Conservation (phyloP, 148 eudicot genomes). For the Limonium bicolor region DNA sequence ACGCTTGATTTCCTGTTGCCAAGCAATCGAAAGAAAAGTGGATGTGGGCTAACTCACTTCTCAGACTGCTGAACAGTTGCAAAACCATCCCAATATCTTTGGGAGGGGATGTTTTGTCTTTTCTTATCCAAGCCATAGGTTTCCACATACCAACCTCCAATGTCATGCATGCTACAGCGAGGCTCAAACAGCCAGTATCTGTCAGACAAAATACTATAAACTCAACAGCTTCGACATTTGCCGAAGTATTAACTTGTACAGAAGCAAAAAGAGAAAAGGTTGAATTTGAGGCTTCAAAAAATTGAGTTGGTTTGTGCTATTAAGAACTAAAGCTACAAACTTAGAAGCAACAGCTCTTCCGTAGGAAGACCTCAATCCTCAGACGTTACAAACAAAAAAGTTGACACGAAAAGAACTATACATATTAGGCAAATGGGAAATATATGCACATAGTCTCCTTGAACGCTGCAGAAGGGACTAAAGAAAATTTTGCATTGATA, state of each 20-base stretch:
- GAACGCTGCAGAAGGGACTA: background rate
- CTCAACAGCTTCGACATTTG: background rate
- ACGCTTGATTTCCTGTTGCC: too few species aligned
- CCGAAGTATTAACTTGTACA: background rate
- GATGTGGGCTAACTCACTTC: constrained; percentile 32
- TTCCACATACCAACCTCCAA: constrained; percentile 98
- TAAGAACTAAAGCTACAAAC: background rate
- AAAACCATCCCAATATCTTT: constrained; percentile 74
- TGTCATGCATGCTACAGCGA: constrained; percentile 88
- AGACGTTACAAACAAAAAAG: too few species aligned
- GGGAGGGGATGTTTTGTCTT: constrained; percentile 47
- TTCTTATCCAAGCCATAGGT: constrained; percentile 73
- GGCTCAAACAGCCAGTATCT: constrained; percentile 98
- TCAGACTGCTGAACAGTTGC: constrained; percentile 34
- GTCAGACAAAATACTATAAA: constrained; percentile 4
- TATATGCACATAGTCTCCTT: background rate
- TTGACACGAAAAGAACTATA: too few species aligned
- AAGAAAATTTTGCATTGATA: constrained; percentile 1
- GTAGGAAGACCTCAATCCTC: too few species aligned
- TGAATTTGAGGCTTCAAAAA: background rate
- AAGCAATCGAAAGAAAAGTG: background rate
- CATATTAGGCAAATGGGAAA: background rate
- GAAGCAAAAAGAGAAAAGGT: background rate
- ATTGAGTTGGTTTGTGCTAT: background rate
- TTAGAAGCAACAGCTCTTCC: background rate